These are phyloP conservation scores for Murraya koenigii DNA, from an alignment of 345 rosid genomes.

Conservation along the genomic window DNA sequence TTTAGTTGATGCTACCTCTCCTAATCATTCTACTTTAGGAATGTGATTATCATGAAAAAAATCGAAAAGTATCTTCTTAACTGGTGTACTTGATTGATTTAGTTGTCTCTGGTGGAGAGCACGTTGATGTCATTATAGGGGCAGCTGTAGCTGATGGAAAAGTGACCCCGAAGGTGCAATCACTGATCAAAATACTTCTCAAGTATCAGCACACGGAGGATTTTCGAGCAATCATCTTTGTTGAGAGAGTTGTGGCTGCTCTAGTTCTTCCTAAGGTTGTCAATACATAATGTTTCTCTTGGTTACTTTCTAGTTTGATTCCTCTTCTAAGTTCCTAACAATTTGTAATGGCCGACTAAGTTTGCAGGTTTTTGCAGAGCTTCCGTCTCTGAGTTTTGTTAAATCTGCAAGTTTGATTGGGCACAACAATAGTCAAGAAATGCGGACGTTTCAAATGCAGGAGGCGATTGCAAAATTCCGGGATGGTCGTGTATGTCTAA, in stretches of 20 bases:
- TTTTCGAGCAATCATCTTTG: slow-evolving; percentile 98
- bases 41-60: neutral
- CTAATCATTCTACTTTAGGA: neutral
- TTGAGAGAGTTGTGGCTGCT: slow-evolving; percentile 96
- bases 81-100: slow-evolving; percentile 20
- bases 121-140: slow-evolving; percentile 87
- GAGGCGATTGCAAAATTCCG: slow-evolving; percentile 88
- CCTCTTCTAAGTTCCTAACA: slow-evolving; percentile 3
- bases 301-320: slow-evolving; percentile 1
- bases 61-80: slow-evolving; percentile 6
- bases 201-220: slow-evolving; percentile 84
- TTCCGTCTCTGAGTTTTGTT: slow-evolving; percentile 86
- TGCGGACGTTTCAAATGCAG: slow-evolving; percentile 94
- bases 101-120: slow-evolving; percentile 99
- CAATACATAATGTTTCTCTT: neutral
- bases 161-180: slow-evolving; percentile 97
- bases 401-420: slow-evolving; percentile 94
- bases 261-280: slow-evolving; percentile 97
- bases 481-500: slow-evolving; percentile 84
- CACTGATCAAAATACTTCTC: slow-evolving; percentile 79
- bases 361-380: slow-evolving; percentile 82
- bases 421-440: slow-evolving; percentile 94
- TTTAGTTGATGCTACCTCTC: neutral
- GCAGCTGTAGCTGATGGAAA: slow-evolving; percentile 99
- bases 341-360: slow-evolving; percentile 8